These are phyloP conservation scores for Kluyveromyces sp. DNA, from an alignment of 1,139 yeast genomes.

Conservation along the genomic window DNA sequence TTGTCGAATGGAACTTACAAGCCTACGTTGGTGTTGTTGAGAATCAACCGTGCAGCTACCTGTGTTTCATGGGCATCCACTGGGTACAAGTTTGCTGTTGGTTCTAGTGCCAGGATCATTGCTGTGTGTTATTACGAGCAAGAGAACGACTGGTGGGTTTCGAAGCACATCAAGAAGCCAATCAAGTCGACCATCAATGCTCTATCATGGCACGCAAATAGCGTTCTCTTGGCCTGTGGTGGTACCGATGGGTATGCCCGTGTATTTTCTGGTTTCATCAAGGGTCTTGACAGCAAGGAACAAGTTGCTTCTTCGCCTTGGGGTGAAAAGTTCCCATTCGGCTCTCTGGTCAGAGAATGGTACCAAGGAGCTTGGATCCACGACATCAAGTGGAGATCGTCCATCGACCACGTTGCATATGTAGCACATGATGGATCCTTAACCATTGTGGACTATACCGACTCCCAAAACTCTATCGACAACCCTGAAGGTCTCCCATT, in stretches of 20 bases:
- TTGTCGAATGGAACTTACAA: slow-evolving; percentile 54
- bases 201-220: slow-evolving; percentile 92
- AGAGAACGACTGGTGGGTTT: slow-evolving; percentile 99
- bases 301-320: slow-evolving; percentile 58
- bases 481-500: slow-evolving; percentile 77
- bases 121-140: slow-evolving; percentile 94
- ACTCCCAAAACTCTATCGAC: slow-evolving; percentile 58
- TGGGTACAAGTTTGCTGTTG: slow-evolving; percentile 92
- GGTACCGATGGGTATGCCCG: slow-evolving; percentile 94
- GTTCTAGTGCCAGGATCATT: slow-evolving; percentile 88
- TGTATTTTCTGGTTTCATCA: slow-evolving; percentile 87
- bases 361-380: slow-evolving; percentile 90
- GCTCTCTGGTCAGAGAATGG: slow-evolving; percentile 83
- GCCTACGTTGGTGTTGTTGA: slow-evolving; percentile 85
- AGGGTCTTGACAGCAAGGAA: slow-evolving; percentile 84
- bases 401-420: slow-evolving; percentile 70
- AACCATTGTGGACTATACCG: slow-evolving; percentile 43
- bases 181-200: slow-evolving; percentile 79
- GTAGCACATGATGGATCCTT: slow-evolving; percentile 73
- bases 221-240: slow-evolving; percentile 80
- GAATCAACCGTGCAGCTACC: slow-evolving; percentile 93
- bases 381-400: slow-evolving; percentile 79
- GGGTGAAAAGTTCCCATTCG: slow-evolving; percentile 96
- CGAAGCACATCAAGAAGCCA: slow-evolving; percentile 93
- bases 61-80: slow-evolving; percentile 90